phyloP scores from a whole-genome alignment of 768 basidiomycete species.

The Kwoniella sp. region DNA sequence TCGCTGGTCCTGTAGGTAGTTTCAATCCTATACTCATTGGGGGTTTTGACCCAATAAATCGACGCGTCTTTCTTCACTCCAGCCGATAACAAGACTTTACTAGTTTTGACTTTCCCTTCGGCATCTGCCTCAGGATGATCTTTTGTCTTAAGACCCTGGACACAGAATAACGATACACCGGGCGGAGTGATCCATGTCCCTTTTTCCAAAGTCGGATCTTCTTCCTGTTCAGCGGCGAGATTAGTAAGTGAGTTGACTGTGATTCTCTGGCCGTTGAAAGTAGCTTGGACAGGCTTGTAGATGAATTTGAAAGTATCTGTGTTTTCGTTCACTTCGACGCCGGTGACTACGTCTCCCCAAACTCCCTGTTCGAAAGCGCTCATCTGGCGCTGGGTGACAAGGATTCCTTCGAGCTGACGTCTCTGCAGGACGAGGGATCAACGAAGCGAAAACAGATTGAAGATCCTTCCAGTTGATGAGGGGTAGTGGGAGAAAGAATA shows the following conservation, averaged over 20 bases:
- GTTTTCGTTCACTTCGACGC: neutral
- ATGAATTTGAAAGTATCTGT: too few relatives aligned
- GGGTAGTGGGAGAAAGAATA: too few relatives aligned
- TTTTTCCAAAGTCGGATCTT: neutral
- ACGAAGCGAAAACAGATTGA: too few relatives aligned
- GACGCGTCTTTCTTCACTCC: neutral
- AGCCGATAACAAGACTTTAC: neutral
- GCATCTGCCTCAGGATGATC: neutral
- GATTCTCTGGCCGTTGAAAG: too few relatives aligned
- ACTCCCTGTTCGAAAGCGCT: neutral
- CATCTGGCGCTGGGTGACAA: neutral
- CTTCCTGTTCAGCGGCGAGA: neutral
- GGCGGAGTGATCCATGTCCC: neutral
- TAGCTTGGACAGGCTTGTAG: too few relatives aligned
- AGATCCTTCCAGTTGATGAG: too few relatives aligned
- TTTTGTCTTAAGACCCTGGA: neutral
- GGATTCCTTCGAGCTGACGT: too few relatives aligned
- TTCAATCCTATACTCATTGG: neutral
- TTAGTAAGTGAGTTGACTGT: too few relatives aligned
- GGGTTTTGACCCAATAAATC: neutral
- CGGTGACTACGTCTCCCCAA: neutral
- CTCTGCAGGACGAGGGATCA: too few relatives aligned
- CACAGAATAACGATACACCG: neutral
- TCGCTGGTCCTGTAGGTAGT: neutral
- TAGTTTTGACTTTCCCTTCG: neutral